Evolutionary conservation across 805 yeast genomes (phyloP).

Genomic region (Starmerella gropengiesseri): DNA sequence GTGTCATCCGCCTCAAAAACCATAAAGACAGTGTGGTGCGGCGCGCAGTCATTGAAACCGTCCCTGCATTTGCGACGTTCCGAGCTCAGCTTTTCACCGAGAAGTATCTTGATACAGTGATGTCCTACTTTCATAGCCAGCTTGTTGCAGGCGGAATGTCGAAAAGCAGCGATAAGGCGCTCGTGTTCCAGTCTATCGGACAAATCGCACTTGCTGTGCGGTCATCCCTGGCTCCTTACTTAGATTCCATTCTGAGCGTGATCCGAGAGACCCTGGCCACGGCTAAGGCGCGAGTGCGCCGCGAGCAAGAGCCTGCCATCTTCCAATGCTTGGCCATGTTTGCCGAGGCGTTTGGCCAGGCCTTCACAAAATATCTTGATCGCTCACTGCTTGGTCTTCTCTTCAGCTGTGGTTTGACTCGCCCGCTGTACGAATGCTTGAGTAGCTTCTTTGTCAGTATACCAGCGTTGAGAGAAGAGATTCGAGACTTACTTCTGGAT

Average conservation of each 20-base stretch:
- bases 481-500: slow-evolving; percentile 61
- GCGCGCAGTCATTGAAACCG: slow-evolving; percentile 69
- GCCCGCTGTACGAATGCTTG: slow-evolving; percentile 67
- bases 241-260: slow-evolving; percentile 77
- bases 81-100: slow-evolving; percentile 66
- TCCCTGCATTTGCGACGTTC: slow-evolving; percentile 74
- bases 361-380: slow-evolving; percentile 77
- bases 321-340: slow-evolving; percentile 81
- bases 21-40: slow-evolving; percentile 66
- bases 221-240: slow-evolving; percentile 72
- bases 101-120: slow-evolving; percentile 66
- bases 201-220: slow-evolving; percentile 68
- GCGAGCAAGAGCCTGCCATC: slow-evolving; percentile 71
- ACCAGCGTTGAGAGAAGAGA: slow-evolving; percentile 66
- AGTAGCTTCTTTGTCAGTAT: slow-evolving; percentile 56
- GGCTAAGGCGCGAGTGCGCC: slow-evolving; percentile 46
- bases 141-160: slow-evolving; percentile 35
- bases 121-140: slow-evolving; percentile 66
- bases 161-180: slow-evolving; percentile 62
- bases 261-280: slow-evolving; percentile 62
- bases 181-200: slow-evolving; percentile 73
- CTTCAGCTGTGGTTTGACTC: slow-evolving; percentile 73
- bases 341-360: slow-evolving; percentile 85
- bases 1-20: slow-evolving; percentile 60
- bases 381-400: slow-evolving; percentile 69